These are phyloP conservation scores for Candida odintsovae DNA, from an alignment of 805 yeast genomes.

Conservation along the genomic window DNA sequence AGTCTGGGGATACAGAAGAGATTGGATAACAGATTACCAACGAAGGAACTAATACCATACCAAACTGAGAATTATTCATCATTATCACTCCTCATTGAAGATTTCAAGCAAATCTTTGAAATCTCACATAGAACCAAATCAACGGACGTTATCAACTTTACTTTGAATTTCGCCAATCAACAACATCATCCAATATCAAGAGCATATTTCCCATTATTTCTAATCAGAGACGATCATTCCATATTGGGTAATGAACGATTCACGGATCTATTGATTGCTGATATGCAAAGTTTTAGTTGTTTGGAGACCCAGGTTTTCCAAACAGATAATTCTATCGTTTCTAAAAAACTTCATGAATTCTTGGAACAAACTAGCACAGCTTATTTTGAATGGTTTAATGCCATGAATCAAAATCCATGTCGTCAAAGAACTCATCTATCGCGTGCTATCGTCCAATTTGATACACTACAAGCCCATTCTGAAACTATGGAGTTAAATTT, in stretches of 20 bases:
- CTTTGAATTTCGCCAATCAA: slow-evolving; percentile 27
- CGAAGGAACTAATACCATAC: slow-evolving; percentile 27
- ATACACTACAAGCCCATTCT: slow-evolving; percentile 70
- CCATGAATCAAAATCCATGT: slow-evolving; percentile 61
- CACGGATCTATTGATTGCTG: slow-evolving; percentile 31
- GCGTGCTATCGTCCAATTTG: slow-evolving; percentile 57
- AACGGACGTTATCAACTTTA: slow-evolving; percentile 27
- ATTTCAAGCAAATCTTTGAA: slow-evolving; percentile 30
- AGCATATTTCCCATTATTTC: slow-evolving; percentile 55
- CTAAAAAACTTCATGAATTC: slow-evolving; percentile 25
- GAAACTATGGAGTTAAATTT: slow-evolving; percentile 56
- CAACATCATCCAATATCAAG: slow-evolving; percentile 45
- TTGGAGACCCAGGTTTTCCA: slow-evolving; percentile 28
- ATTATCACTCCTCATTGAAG: slow-evolving; percentile 28
- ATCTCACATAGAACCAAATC: slow-evolving; percentile 26
- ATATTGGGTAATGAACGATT: slow-evolving; percentile 47
- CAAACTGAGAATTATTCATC: slow-evolving; percentile 25
- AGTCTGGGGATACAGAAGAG: slow-evolving; percentile 42
- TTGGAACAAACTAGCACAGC: slow-evolving; percentile 44
- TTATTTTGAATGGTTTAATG: slow-evolving; percentile 37
- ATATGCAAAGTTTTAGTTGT: slow-evolving; percentile 40
- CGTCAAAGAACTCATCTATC: slow-evolving; percentile 75
- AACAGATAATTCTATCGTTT: slow-evolving; percentile 18
- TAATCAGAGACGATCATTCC: slow-evolving; percentile 56
- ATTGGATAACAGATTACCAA: slow-evolving; percentile 44